Evolutionary conservation across 129 eudicot genomes (phyloP), one percentile per base, ranked within the genome.

Genomic region (Flaveria ramosissima): DNA sequence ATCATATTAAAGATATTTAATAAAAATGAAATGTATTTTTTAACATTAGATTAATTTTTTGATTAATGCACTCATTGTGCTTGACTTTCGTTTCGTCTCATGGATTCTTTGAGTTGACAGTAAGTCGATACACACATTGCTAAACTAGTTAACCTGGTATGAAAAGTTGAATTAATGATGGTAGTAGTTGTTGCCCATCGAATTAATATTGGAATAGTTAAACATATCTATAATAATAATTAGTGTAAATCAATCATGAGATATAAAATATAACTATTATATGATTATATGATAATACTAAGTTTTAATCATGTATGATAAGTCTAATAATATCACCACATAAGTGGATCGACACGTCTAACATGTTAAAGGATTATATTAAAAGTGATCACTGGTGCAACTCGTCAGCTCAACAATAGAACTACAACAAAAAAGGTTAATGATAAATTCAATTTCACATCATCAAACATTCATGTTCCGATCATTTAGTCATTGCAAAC

Each of bases 141-240:
- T 78, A 62, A 78, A 78, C 82, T 21, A 71, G 82, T 78, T 73
- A 73, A 55, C 59, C 15, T 72, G 66, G 83, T 80, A 42, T 80
- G 83, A 80, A 80, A 80, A 65, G 62, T 73, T 80, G 79, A 80
- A 73, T 52, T 20, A 46, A 41, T 51, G 73, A 59, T 16, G 51
- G 68, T 50, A 63, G 67, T 51, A n/a, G 78, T 72, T 79, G 78
- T 79, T 50, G 66, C 52, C 59, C 39, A 65, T 66, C 42, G 57
- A 32, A 65, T 76, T 10, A 11, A 63, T 20, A 63, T 71, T 68
- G 17, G 12, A 45, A 68, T 13, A 32, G 39, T 32, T 46, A 68
- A 68, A 21, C 56, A 68, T 11, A 45, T 45, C 8, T 42, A 67
- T 41, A 39, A 67, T 41, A 59, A 62, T 32, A 62, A 62, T 62